These are phyloP conservation scores for Suillus subaureus DNA, from an alignment of 768 basidiomycete genomes.

Conservation along the genomic window DNA sequence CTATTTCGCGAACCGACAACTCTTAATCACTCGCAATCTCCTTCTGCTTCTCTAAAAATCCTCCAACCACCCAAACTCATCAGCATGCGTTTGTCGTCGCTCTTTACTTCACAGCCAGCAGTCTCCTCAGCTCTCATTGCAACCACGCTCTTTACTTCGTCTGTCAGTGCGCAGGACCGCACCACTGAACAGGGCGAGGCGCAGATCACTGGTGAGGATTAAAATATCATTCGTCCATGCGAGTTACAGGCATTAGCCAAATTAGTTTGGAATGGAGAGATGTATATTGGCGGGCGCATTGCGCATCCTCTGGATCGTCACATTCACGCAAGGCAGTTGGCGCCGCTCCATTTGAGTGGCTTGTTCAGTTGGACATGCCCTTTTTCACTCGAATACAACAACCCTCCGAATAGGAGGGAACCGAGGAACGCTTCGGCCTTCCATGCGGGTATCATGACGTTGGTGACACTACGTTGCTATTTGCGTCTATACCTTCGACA, in stretches of 20 bases:
- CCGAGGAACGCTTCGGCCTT: neutral
- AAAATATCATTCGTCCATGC: neutral
- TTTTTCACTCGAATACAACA: neutral
- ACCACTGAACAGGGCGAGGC: conserved; percentile 39
- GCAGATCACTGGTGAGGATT: conserved; percentile 36
- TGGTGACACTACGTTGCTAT: too few relatives aligned
- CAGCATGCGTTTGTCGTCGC: conserved; percentile 22
- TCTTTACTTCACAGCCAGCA: conserved; percentile 17
- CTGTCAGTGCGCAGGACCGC: conserved; percentile 28
- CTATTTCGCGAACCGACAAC: neutral
- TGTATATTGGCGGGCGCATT: too few relatives aligned
- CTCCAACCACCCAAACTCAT: neutral
- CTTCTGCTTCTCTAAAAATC: neutral
- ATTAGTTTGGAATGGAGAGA: too few relatives aligned
- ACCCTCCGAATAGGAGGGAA: neutral
- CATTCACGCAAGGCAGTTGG: neutral
- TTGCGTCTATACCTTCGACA: neutral
- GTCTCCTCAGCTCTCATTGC: conserved; percentile 11
- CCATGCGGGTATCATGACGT: neutral
- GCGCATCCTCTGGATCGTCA: neutral
- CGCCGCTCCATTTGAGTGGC: neutral
- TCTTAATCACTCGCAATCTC: neutral
- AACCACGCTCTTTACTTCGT: conserved; percentile 8
- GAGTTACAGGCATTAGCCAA: neutral
- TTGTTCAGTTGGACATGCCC: neutral